Conservation (phyloP, 768 basidiomycete genomes). For the Boletus reticulatus region DNA sequence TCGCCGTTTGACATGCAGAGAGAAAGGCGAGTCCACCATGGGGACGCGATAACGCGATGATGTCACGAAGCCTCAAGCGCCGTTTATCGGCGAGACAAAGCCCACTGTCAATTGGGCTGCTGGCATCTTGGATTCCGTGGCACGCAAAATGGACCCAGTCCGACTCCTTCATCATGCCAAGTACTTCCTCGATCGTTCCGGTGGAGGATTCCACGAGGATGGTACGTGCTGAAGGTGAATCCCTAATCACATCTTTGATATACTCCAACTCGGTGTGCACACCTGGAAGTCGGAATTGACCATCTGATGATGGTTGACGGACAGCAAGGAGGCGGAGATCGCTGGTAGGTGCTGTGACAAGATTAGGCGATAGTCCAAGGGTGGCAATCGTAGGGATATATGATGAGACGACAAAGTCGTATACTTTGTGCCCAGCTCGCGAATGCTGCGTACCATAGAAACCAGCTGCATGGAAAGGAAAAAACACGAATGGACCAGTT, state of each 20-base stretch:
- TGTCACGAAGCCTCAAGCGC: neutral
- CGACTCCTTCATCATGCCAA: neutral
- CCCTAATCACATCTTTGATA: neutral
- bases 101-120: neutral
- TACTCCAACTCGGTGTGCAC: neutral
- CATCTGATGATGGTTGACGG: neutral
- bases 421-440: too few relatives aligned
- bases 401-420: too few relatives aligned
- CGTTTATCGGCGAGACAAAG: neutral
- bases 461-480: too few relatives aligned
- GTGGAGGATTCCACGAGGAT: neutral
- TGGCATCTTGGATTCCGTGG: neutral
- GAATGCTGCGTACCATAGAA: too few relatives aligned
- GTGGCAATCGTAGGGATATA: too few relatives aligned
- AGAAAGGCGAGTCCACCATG: neutral
- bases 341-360: neutral
- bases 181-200: slow-evolving; percentile 12
- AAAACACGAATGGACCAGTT: too few relatives aligned
- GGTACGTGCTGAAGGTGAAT: neutral
- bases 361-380: neutral
- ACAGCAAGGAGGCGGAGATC: neutral
- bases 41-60: neutral
- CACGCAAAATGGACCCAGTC: slow-evolving; percentile 1
- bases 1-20: neutral
- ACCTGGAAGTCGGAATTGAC: neutral